Evolutionary conservation across 345 rosid genomes (phyloP).

Genomic region (Iberis pinnata): DNA sequence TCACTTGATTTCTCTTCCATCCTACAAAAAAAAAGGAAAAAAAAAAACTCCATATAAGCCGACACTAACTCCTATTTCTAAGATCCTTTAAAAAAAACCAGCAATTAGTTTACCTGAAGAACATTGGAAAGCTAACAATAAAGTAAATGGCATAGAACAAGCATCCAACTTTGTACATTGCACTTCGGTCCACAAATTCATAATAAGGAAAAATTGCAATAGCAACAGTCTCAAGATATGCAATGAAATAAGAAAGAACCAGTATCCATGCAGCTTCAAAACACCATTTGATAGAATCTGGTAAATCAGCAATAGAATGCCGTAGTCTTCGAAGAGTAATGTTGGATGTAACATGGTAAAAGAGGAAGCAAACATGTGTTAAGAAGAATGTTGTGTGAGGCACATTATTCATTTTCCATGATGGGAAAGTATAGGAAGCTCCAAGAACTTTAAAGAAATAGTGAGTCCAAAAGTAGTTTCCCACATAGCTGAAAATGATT

Average conservation of each 20-base stretch:
- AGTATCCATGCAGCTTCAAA: conserved; percentile 81
- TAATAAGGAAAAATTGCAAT: conserved; percentile 94
- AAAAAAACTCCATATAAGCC: too few relatives aligned
- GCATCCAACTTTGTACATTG: conserved; percentile 94
- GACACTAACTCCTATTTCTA: background rate
- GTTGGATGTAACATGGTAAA: conserved; percentile 88
- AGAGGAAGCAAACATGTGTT: conserved; percentile 87
- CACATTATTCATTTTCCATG: conserved; percentile 97
- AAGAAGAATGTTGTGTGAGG: conserved; percentile 96
- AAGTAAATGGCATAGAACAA: conserved; percentile 95
- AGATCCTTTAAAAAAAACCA: background rate
- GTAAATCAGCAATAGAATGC: conserved; percentile 58
- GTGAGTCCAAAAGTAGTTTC: conserved; percentile 98
- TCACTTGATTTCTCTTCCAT: conserved; percentile 84
- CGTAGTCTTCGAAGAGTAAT: conserved; percentile 83
- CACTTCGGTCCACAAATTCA: conserved; percentile 84
- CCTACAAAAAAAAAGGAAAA: conserved; percentile 34
- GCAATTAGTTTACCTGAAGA: conserved; percentile 66
- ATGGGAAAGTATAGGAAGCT: conserved; percentile 97
- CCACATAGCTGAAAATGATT: conserved; percentile 81
- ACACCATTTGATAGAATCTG: conserved; percentile 55
- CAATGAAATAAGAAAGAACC: conserved; percentile 87
- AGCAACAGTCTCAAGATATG: conserved; percentile 91
- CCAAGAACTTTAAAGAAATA: conserved; percentile 95
- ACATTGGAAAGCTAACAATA: conserved; percentile 97